Evolutionary conservation across 2,329 filamentous ascomycete genomes (phyloP).

Genomic region (Plenodomus tracheiphilus): DNA sequence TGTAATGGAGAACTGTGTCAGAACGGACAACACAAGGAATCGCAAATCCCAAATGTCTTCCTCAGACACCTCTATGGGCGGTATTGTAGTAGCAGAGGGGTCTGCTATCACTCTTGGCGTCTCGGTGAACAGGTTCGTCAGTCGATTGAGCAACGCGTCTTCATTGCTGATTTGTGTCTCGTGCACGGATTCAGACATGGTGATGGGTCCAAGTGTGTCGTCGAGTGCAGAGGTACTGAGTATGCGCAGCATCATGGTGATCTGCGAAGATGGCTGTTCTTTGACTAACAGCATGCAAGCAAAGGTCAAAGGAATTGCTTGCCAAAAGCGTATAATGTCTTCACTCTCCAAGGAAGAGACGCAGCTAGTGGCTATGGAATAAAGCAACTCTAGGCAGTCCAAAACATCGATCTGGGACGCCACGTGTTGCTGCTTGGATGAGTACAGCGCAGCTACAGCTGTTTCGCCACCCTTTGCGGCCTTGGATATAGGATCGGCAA

Average conservation of each 20-base stretch:
- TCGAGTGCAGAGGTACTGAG: constrained; percentile 68
- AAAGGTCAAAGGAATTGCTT: constrained; percentile 66
- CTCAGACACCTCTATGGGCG: constrained; percentile 9
- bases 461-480: constrained; percentile 37
- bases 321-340: constrained; percentile 64
- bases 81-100: constrained; percentile 7
- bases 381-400: constrained; percentile 67
- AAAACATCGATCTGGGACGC: constrained; percentile 66
- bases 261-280: constrained; percentile 66
- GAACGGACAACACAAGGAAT: constrained; percentile 50
- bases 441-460: constrained; percentile 28
- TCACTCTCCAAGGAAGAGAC: constrained; percentile 45
- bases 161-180: constrained; percentile 45
- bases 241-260: constrained; percentile 66
- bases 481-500: constrained; percentile 54
- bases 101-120: constrained; percentile 46
- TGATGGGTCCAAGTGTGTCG: constrained; percentile 68
- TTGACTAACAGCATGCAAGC: constrained; percentile 68
- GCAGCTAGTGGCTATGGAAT: constrained; percentile 65
- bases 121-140: constrained; percentile 66
- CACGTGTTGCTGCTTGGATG: constrained; percentile 48
- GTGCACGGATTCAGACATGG: constrained; percentile 49
- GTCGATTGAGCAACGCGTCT: constrained; percentile 60
- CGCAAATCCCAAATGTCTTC: constrained; percentile 51
- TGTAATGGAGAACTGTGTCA: constrained; percentile 63